Conservation (phyloP, 2,329 filamentous ascomycete species). For the Rhynchosporium secalis region DNA sequence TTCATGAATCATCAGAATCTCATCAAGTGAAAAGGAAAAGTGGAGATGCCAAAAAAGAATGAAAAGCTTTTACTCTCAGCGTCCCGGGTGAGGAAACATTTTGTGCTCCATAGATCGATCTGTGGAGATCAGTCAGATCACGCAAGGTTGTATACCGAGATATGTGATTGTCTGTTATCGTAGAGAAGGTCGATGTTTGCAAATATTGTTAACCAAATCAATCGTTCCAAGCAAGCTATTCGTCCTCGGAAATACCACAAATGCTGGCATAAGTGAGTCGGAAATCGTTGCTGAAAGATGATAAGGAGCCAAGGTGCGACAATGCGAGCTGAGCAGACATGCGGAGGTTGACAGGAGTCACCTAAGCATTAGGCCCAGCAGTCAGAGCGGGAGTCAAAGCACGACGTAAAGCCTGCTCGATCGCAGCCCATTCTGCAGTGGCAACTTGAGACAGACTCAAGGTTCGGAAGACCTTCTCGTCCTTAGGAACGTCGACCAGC, state of each 20-base stretch:
- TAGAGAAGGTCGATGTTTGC: slow-evolving; percentile 11
- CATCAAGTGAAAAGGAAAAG: slow-evolving; percentile 9
- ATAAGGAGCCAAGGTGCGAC: slow-evolving; percentile 1
- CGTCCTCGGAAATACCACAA: neutral
- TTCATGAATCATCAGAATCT: slow-evolving; percentile 24
- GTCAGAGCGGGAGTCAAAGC: slow-evolving; percentile 29
- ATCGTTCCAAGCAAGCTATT: slow-evolving; percentile 5
- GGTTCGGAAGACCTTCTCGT: slow-evolving; percentile 37
- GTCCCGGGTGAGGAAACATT: slow-evolving; percentile 5
- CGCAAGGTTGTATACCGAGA: slow-evolving; percentile 2
- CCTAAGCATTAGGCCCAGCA: slow-evolving; percentile 11
- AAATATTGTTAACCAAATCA: slow-evolving; percentile 1
- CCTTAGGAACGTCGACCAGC: slow-evolving; percentile 46
- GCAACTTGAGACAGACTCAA: slow-evolving; percentile 51
- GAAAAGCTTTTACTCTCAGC: neutral
- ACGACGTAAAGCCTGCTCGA: slow-evolving; percentile 50
- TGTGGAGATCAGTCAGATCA: slow-evolving; percentile 3
- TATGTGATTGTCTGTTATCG: slow-evolving; percentile 10
- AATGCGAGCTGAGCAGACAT: neutral
- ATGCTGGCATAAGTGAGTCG: neutral
- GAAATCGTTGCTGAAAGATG: slow-evolving; percentile 12
- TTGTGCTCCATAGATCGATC: neutral
- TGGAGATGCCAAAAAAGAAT: neutral
- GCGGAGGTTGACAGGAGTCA: neutral
- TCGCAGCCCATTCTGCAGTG: slow-evolving; percentile 48